Evolutionary conservation across 2,329 filamentous ascomycete genomes (phyloP).

Genomic region (Colletotrichum ledebouriae): DNA sequence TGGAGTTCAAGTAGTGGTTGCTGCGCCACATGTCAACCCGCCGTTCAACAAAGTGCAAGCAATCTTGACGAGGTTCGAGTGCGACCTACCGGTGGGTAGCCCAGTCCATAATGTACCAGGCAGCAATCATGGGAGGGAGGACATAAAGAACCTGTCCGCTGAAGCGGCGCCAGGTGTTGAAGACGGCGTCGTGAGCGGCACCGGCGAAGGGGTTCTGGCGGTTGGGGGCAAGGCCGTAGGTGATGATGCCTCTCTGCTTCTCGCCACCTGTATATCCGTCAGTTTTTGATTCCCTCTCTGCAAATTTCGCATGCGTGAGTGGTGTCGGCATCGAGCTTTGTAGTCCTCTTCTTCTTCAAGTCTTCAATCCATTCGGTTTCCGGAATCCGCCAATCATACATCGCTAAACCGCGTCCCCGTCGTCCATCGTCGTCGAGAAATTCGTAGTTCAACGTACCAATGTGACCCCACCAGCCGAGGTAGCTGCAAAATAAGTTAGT

Average conservation of each 20-base stretch:
- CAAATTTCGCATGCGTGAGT: slow-evolving; percentile 1
- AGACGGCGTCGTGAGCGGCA: slow-evolving; percentile 83
- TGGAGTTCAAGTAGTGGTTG: slow-evolving; percentile 87
- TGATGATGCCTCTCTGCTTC: slow-evolving; percentile 74
- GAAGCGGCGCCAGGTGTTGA: slow-evolving; percentile 94
- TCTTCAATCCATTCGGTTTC: background rate
- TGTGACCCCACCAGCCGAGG: slow-evolving; percentile 79
- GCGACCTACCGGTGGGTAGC: slow-evolving; percentile 84
- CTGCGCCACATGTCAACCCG: slow-evolving; percentile 56
- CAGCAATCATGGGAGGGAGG: slow-evolving; percentile 81
- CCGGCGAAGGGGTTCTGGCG: slow-evolving; percentile 90
- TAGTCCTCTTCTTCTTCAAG: background rate
- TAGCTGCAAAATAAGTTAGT: slow-evolving; percentile 65
- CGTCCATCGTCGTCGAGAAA: background rate
- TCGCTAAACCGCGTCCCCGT: slow-evolving; percentile 22
- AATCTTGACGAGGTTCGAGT: background rate
- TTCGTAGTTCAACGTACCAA: slow-evolving; percentile 66
- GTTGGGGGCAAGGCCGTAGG: slow-evolving; percentile 87
- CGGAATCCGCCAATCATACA: background rate
- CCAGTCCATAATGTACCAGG: slow-evolving; percentile 91
- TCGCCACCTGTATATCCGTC: slow-evolving; percentile 60
- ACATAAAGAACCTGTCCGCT: slow-evolving; percentile 91
- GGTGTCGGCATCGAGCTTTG: background rate
- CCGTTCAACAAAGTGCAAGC: background rate
- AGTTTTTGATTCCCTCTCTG: background rate